Evolutionary conservation across 495 filamentous ascomycete genomes (phyloP).

Genomic region (Peziza echinospora): DNA sequence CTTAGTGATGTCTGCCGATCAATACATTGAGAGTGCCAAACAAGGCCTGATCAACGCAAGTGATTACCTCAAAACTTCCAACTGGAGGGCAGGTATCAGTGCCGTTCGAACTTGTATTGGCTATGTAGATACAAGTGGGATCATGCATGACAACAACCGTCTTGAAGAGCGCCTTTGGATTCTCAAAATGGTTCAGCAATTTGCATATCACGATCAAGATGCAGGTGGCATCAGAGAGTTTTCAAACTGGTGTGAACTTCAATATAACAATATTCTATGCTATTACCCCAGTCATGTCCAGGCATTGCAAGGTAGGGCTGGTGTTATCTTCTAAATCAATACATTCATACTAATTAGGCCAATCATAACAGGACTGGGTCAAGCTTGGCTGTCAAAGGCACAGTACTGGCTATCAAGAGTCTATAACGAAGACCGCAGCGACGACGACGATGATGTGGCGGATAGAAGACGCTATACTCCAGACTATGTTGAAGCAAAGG

Average conservation of each 20-base stretch:
- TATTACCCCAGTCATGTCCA: conserved; percentile 23
- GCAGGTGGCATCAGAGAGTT: conserved; percentile 25
- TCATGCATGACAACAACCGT: conserved; percentile 21
- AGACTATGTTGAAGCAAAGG: conserved; percentile 30
- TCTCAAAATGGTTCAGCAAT: conserved; percentile 26
- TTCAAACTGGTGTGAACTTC: conserved; percentile 26
- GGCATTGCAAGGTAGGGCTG: conserved; percentile 23
- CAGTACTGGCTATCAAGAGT: conserved; percentile 29
- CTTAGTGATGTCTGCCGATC: background rate
- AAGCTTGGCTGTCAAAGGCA: conserved; percentile 28
- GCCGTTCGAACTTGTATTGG: conserved; percentile 21
- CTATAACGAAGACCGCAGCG: conserved; percentile 23
- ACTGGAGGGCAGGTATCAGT: conserved; percentile 18
- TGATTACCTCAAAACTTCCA: conserved; percentile 9
- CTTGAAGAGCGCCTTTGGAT: conserved; percentile 26
- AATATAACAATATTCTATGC: conserved; percentile 25
- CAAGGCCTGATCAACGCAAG: conserved; percentile 9
- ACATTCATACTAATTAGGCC: background rate
- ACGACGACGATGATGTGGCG: conserved; percentile 18
- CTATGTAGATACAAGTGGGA: conserved; percentile 20
- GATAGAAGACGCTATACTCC: conserved; percentile 22
- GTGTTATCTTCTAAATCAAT: background rate
- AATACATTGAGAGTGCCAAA: conserved; percentile 8
- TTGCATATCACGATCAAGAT: conserved; percentile 28
- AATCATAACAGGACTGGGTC: conserved; percentile 23